phyloP scores from a whole-genome alignment of 306 rosid species.

The Glycyrrhiza uralensis region DNA sequence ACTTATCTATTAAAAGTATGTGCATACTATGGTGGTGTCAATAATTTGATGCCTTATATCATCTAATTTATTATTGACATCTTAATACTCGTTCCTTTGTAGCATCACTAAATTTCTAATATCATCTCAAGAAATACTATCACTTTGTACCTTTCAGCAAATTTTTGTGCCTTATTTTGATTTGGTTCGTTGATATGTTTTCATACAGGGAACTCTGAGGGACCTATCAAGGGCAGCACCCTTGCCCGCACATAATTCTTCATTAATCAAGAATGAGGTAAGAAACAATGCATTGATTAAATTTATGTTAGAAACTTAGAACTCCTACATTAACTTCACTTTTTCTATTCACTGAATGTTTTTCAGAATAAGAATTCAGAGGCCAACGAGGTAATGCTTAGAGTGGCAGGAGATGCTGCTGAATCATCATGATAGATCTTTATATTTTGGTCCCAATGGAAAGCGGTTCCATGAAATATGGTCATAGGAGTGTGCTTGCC shows the following conservation, averaged over 20 bases:
- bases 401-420: slow-evolving; percentile 27
- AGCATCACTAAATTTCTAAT: not conserved
- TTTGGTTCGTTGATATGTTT: not conserved
- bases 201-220: slow-evolving; percentile 60
- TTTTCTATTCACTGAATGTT: not conserved
- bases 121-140: not conserved
- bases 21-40: not conserved
- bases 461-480: slow-evolving; percentile 19
- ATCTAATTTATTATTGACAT: not conserved
- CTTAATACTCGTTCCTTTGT: not conserved
- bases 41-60: not conserved
- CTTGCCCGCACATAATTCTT: slow-evolving; percentile 42
- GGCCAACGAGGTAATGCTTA: slow-evolving; percentile 32
- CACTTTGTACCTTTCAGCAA: not conserved
- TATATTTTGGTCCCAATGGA: not conserved
- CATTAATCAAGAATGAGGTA: slow-evolving; percentile 49
- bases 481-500: slow-evolving; percentile 4
- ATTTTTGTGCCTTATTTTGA: not conserved
- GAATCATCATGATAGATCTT: slow-evolving; percentile 14
- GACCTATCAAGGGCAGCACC: slow-evolving; percentile 56
- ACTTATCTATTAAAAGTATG: not conserved
- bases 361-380: slow-evolving; percentile 42
- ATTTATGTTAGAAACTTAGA: not conserved
- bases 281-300: not conserved
- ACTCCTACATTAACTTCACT: not conserved